Evolutionary conservation across 2,329 filamentous ascomycete genomes (phyloP).

Genomic region (Drechslera avenae): DNA sequence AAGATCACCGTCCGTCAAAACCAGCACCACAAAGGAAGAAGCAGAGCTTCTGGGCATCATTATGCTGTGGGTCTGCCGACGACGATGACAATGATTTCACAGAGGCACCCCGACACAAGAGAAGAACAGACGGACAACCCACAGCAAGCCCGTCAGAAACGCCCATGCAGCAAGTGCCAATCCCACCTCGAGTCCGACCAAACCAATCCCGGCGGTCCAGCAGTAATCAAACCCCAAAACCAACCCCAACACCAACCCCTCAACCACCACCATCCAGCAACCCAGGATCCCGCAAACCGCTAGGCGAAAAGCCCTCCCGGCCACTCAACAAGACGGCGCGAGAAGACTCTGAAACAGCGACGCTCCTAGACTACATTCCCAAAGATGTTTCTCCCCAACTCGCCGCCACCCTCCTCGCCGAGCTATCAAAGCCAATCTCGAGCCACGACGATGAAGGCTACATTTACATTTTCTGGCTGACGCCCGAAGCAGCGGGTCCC

Average conservation of each 20-base stretch:
- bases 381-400: slow-evolving; percentile 68
- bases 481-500: slow-evolving; percentile 63
- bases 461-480: slow-evolving; percentile 99
- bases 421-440: slow-evolving; percentile 77
- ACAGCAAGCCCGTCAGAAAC: slow-evolving; percentile 14
- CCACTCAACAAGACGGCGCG: no score
- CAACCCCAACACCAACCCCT: slow-evolving; percentile 6
- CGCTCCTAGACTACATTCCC: slow-evolving; percentile 72
- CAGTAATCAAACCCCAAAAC: neutral
- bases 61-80: slow-evolving; percentile 50
- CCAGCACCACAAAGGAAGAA: slow-evolving; percentile 34
- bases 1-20: slow-evolving; percentile 23
- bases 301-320: slow-evolving; percentile 31
- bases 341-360: slow-evolving; percentile 50
- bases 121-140: slow-evolving; percentile 26
- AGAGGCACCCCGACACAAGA: slow-evolving; percentile 51
- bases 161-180: slow-evolving; percentile 17
- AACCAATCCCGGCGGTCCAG: slow-evolving; percentile 7
- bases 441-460: slow-evolving; percentile 78
- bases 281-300: slow-evolving; percentile 30
- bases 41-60: slow-evolving; percentile 48
- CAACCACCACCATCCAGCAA: slow-evolving; percentile 16
- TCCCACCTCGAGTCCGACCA: slow-evolving; percentile 10
- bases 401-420: slow-evolving; percentile 71
- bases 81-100: slow-evolving; percentile 41